phyloP scores from a whole-genome alignment of 495 filamentous ascomycete species.

The Aspergillus heteromorphus region DNA sequence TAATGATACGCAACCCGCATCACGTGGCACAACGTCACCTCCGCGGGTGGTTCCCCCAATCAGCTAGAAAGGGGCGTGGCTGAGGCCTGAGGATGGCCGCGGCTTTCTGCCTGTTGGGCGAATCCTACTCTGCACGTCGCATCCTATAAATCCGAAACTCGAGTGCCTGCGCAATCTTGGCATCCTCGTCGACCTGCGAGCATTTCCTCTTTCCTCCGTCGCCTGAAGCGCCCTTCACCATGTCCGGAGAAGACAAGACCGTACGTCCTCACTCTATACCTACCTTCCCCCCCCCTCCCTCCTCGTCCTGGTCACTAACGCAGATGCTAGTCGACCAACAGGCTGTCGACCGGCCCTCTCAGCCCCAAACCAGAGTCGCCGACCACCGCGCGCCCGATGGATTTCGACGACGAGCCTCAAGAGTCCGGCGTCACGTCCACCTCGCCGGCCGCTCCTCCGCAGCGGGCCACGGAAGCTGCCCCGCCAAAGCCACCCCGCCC shows the following conservation, averaged over 20 bases:
- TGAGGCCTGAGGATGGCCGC: conserved; percentile 20
- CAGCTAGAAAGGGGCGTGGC: no score
- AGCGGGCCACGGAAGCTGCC: conserved; percentile 40
- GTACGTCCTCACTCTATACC: conserved; percentile 22
- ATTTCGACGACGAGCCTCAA: conserved; percentile 82
- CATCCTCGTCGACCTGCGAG: neutral
- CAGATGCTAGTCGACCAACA: conserved; percentile 25
- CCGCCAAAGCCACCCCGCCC: conserved; percentile 89
- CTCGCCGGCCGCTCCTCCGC: conserved; percentile 32
- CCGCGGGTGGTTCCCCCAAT: neutral
- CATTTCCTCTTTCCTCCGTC: neutral
- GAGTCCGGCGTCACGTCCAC: conserved; percentile 47
- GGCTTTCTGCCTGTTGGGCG: conserved; percentile 28
- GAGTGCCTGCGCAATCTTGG: neutral
- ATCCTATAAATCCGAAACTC: neutral
- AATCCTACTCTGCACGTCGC: no score
- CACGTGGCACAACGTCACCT: conserved; percentile 41
- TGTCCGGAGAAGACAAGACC: conserved; percentile 39
- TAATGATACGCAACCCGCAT: conserved; percentile 8
- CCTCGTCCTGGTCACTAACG: conserved; percentile 18
- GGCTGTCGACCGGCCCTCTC: conserved; percentile 24
- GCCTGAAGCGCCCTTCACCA: conserved; percentile 12
- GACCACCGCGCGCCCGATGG: conserved; percentile 73
- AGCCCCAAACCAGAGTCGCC: conserved; percentile 66
- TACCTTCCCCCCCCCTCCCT: conserved; percentile 2